Evolutionary conservation across 129 eudicot species (phyloP).

Genomic region (Logfia minima): DNA sequence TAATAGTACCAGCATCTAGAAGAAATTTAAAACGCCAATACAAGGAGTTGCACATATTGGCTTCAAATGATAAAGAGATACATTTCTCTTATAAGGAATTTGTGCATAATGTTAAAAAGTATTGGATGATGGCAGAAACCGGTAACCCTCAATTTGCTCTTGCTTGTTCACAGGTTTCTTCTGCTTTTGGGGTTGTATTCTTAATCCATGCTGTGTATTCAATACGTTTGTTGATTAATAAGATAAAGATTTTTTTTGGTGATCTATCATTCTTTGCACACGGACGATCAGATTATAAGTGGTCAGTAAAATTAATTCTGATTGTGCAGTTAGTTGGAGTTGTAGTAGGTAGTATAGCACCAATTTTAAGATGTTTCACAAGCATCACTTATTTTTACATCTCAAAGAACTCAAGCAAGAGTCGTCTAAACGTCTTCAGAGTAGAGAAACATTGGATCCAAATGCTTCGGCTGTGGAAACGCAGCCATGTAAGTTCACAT

Average conservation of each 20-base stretch:
- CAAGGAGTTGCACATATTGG: background rate
- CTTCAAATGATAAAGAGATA: background rate
- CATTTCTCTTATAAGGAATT: background rate
- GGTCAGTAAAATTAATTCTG: background rate
- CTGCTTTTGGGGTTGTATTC: conserved; percentile 17
- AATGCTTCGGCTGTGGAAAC: conserved; percentile 15
- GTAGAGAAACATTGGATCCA: conserved; percentile 10
- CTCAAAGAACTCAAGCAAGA: background rate
- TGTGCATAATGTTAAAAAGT: background rate
- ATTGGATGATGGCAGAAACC: background rate
- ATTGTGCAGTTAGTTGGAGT: conserved; percentile 12
- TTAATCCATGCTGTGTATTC: background rate
- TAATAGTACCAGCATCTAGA: conserved; percentile 13
- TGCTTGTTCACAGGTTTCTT: conserved; percentile 26
- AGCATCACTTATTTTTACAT: conserved; percentile 5
- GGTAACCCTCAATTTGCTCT: conserved; percentile 35
- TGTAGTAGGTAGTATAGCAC: conserved; percentile 4
- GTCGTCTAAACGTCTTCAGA: conserved; percentile 5
- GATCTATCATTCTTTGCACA: too few relatives aligned
- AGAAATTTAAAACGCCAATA: conserved; percentile 1
- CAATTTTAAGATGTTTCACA: conserved; percentile 25
- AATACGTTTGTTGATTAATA: background rate
- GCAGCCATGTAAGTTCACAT: background rate
- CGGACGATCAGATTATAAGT: conserved; percentile 2
- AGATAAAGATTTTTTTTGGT: too few relatives aligned